phyloP scores from a whole-genome alignment of 2,329 filamentous ascomycete species.

The Xylaria sp. region DNA sequence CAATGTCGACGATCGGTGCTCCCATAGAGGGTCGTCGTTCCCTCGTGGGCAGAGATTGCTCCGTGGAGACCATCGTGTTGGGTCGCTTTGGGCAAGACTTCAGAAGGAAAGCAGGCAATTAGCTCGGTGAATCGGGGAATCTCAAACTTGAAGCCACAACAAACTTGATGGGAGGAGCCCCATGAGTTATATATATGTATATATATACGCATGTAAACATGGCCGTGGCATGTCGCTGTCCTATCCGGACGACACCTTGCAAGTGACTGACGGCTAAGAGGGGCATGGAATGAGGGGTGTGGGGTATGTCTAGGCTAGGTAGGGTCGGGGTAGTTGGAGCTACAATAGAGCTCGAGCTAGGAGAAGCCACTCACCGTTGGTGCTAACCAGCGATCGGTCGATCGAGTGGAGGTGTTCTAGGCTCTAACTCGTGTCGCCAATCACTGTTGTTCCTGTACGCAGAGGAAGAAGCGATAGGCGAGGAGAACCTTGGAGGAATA shows the following conservation, averaged over 20 bases:
- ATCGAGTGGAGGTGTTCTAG: conserved; percentile 9
- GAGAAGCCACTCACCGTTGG: conserved; percentile 16
- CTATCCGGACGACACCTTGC: background rate
- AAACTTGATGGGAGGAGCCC: background rate
- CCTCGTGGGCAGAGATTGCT: conserved; percentile 56
- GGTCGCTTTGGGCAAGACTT: background rate
- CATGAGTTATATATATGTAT: no score
- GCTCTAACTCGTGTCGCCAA: background rate
- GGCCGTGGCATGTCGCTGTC: conserved; percentile 4
- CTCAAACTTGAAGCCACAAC: background rate
- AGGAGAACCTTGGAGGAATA: background rate
- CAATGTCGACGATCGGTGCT: conserved; percentile 84
- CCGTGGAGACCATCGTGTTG: conserved; percentile 41
- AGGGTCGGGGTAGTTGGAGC: conserved; percentile 8
- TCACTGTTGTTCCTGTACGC: no score
- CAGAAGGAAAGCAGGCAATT: conserved; percentile 10
- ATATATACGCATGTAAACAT: background rate
- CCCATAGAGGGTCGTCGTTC: conserved; percentile 80
- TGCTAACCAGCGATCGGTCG: conserved; percentile 11
- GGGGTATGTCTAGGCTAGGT: conserved; percentile 15
- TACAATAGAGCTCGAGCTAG: conserved; percentile 10
- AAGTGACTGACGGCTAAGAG: background rate
- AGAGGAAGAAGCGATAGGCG: background rate
- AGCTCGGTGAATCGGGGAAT: background rate
- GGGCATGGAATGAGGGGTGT: conserved; percentile 27